phyloP scores from a whole-genome alignment of 192 early-diverging fungal species.

The Globomyces pollinis-pini region DNA sequence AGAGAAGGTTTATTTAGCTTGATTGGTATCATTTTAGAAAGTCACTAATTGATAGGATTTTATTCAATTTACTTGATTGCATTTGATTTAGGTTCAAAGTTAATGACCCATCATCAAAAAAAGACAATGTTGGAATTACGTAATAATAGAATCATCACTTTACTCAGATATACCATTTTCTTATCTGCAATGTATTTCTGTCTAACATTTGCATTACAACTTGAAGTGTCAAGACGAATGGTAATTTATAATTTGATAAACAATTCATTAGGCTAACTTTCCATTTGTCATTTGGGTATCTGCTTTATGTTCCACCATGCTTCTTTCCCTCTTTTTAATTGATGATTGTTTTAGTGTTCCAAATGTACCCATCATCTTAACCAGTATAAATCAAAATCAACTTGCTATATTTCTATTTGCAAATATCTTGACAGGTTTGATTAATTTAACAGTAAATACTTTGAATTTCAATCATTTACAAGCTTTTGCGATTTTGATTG shows the following conservation, averaged over 20 bases:
- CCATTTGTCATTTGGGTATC: constrained; percentile 75
- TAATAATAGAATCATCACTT: constrained; percentile 28
- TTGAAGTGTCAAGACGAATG: constrained; percentile 5
- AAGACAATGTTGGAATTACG: not conserved
- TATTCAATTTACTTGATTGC: constrained; percentile 73
- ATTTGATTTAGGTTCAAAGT: constrained; percentile 59
- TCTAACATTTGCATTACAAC: not conserved
- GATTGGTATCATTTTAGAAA: constrained; percentile 34
- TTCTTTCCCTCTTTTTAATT: constrained; percentile 54
- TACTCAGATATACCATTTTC: not conserved
- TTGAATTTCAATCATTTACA: constrained; percentile 41
- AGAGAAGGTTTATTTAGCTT: constrained; percentile 86
- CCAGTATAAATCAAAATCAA: constrained; percentile 72
- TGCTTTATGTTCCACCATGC: constrained; percentile 56
- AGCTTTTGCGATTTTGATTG: constrained; percentile 11
- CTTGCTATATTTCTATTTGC: constrained; percentile 79
- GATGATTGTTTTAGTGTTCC: constrained; percentile 27
- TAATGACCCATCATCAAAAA: constrained; percentile 37
- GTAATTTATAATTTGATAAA: too few relatives aligned
- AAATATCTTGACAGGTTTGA: constrained; percentile 78
- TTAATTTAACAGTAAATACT: constrained; percentile 77
- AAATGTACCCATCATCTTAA: constrained; percentile 50
- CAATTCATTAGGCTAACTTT: too few relatives aligned
- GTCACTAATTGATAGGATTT: constrained; percentile 58
- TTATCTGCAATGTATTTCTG: not conserved